Percentiles rank a stretch among this genome's conserved stretches.
phyloP scores from a whole-genome alignment of 768 basidiomycete genomes.

The Mycena leptocephala region DNA sequence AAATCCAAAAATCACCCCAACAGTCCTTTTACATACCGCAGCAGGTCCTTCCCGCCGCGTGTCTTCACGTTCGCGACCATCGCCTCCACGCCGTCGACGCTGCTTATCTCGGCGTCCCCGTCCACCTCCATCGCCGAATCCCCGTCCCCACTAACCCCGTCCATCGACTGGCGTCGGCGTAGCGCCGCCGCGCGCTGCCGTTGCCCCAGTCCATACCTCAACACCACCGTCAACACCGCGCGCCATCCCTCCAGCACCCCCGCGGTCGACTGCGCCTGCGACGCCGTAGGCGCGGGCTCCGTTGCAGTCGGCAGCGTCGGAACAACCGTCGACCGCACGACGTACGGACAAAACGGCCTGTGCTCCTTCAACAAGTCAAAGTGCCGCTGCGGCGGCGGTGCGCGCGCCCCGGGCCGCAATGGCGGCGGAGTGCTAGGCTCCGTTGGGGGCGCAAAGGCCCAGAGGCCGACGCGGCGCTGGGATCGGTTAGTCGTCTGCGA shows the following conservation, averaged over 20 bases:
- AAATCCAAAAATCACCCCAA: conserved; percentile 10
- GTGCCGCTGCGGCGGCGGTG: conserved; percentile 58
- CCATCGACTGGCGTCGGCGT: conserved; percentile 20
- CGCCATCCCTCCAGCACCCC: conserved; percentile 82
- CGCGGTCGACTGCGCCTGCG: not conserved
- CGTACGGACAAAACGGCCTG: conserved; percentile 90
- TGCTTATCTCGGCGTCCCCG: conserved; percentile 15
- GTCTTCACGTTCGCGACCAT: conserved; percentile 87
- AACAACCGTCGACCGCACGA: conserved; percentile 77
- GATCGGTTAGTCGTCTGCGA: not conserved
- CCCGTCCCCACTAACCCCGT: conserved; percentile 28
- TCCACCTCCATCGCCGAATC: conserved; percentile 56
- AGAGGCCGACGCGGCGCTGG: conserved; percentile 82
- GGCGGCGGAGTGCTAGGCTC: conserved; percentile 29
- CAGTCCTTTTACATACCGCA: conserved; percentile 78
- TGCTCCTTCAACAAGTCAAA: conserved; percentile 89
- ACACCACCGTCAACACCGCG: conserved; percentile 79
- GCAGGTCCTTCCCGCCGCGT: conserved; percentile 78
- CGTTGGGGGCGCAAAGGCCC: conserved; percentile 72
- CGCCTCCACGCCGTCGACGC: conserved; percentile 69
- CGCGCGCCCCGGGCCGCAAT: conserved; percentile 38
- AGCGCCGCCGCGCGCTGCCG: conserved; percentile 59
- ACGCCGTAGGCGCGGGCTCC: conserved; percentile 39
- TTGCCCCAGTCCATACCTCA: conserved; percentile 77
- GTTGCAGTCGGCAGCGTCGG: conserved; percentile 72